Evolutionary conservation across 1,139 yeast species (phyloP).

Genomic region (Blastobotrys apis): DNA sequence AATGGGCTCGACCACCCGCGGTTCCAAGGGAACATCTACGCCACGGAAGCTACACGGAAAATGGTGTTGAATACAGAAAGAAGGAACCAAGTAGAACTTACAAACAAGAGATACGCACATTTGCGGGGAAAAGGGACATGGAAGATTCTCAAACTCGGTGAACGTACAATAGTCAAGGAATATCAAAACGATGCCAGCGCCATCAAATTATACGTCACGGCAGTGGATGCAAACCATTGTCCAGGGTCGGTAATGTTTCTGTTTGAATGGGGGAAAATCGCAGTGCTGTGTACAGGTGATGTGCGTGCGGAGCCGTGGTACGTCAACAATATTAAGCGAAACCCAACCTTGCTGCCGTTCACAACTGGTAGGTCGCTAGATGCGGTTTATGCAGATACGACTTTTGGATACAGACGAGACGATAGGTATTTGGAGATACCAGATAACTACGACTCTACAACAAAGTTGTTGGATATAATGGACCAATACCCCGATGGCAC

Average conservation of each 20-base stretch:
- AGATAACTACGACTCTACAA: not conserved
- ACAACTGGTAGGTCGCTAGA: slow-evolving; percentile 38
- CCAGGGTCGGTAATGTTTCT: slow-evolving; percentile 60
- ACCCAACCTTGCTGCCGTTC: slow-evolving; percentile 45
- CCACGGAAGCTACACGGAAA: slow-evolving; percentile 3
- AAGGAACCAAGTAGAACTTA: not conserved
- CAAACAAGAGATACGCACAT: slow-evolving; percentile 24
- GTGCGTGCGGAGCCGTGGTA: slow-evolving; percentile 57
- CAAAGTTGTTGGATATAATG: not conserved
- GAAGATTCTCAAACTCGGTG: not conserved
- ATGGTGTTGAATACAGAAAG: not conserved
- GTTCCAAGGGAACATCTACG: slow-evolving; percentile 37
- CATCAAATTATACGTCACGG: slow-evolving; percentile 29
- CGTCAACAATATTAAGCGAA: slow-evolving; percentile 39
- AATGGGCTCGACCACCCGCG: slow-evolving; percentile 43
- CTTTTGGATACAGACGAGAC: slow-evolving; percentile 44
- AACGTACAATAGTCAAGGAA: not conserved
- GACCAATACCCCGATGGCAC: not conserved
- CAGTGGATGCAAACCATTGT: slow-evolving; percentile 48
- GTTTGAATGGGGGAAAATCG: slow-evolving; percentile 37
- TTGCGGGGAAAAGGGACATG: slow-evolving; percentile 17
- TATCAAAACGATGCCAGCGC: slow-evolving; percentile 23
- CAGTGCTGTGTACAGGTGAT: slow-evolving; percentile 57
- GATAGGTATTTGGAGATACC: not conserved
- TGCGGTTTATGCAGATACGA: slow-evolving; percentile 54